Base-by-base conservation (phyloP, 352 stramenopile genomes). In the Globisporangium nagaii region DNA sequence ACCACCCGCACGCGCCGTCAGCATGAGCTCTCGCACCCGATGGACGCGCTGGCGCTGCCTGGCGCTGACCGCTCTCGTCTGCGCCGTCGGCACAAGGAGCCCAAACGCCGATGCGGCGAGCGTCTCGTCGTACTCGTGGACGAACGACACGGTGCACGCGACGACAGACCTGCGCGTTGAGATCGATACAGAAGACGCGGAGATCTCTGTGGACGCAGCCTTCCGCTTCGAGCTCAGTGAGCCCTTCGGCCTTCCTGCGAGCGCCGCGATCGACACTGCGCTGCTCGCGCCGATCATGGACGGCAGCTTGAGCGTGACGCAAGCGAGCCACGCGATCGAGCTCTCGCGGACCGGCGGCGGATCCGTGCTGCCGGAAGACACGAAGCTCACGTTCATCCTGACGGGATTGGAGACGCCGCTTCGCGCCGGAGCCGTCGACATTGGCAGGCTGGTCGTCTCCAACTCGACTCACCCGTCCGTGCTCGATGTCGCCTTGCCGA, bases 171-270 rank as follows among this genome's bases (percentile, higher is more conserved):
- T 81, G 5, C 41, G 45, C 15, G 24, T 81, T 3, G 17, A 53
- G 5, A 40, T 81, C 58, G 20, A 70, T 53, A 37, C 56, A n/a
- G 55, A 50, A 20, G 58, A 65, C 28, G 52, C 53, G 9, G 15
- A 43, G 31, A 42, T 82, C 8, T 53, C 72, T 24, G 36, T 30
- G 19, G 63, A 80, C 48, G 58, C 65, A 2, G 30, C 59, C 22
- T 51, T 83, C 30, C 43, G 52, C 30, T 73, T 83, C 48, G 51
- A 57, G 7, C 27, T 83, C 8, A 45, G 61, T 22, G 30, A 46
- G 19, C 55, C 30, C 3, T 71, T 83, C 39, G 11, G 32, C 6
- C 37, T 80, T n/a, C 36, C 52, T 0, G 5, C 41, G 11, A 55
- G 57, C 31, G 68, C 68, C 19, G 4, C 25, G 0, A 15, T 79